A percentile compares a stretch with the other conserved stretches of the same genome.
These are phyloP conservation scores for Dothidotthia symphoricarpi DNA, from an alignment of 2,329 filamentous ascomycete genomes.

Conservation along the genomic window DNA sequence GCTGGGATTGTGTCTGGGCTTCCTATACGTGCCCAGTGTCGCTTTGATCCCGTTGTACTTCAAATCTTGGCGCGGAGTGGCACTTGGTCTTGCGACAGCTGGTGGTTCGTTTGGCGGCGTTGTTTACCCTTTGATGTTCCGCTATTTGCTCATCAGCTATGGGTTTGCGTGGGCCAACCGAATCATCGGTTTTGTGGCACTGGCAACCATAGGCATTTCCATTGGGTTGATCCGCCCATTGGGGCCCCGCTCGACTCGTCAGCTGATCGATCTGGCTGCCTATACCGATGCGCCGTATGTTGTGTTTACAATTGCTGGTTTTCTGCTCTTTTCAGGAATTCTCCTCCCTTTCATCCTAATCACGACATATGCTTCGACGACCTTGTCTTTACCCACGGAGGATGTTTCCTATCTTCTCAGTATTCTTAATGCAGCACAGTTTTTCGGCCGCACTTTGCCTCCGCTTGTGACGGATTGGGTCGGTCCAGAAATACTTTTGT, in stretches of 20 bases:
- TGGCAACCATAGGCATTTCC: background rate
- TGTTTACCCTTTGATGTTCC: background rate
- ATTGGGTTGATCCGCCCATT: background rate
- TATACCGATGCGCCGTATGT: background rate
- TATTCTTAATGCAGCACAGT: too few species aligned
- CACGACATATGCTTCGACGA: too few species aligned
- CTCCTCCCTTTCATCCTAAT: too few species aligned
- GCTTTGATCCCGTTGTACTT: background rate
- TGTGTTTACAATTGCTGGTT: background rate
- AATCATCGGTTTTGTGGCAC: background rate
- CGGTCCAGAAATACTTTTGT: too few species aligned
- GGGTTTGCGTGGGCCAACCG: background rate
- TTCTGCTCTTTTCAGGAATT: background rate
- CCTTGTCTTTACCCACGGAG: too few species aligned
- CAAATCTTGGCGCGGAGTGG: background rate
- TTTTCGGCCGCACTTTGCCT: too few species aligned
- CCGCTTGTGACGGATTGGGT: too few species aligned
- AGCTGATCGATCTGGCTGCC: background rate
- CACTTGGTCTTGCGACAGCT: background rate
- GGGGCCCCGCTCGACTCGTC: background rate
- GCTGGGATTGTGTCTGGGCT: background rate
- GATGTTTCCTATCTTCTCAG: too few species aligned
- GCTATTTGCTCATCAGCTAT: background rate
- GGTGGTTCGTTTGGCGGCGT: background rate
- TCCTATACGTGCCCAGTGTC: background rate